These are phyloP conservation scores for Hericium erinaceus DNA, from an alignment of 768 basidiomycete species.

Conservation along the genomic window DNA sequence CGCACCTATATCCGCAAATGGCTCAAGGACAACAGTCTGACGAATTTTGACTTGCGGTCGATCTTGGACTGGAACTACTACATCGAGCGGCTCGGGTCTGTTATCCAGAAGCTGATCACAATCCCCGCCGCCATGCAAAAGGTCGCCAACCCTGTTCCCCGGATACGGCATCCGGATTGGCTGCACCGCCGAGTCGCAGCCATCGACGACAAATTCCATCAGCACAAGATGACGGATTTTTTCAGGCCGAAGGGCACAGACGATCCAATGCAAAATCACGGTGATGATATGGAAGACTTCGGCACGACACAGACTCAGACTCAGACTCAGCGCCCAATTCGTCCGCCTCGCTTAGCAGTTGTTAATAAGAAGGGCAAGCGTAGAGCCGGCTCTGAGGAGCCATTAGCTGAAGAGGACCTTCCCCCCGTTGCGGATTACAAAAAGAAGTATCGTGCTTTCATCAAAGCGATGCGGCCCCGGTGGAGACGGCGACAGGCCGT, in stretches of 20 bases:
- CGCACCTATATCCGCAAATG: conserved; percentile 87
- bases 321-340: conserved; percentile 15
- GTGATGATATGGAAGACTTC: conserved; percentile 53
- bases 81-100: conserved; percentile 93
- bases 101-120: conserved; percentile 97
- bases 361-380: conserved; percentile 39
- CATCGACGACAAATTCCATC: conserved; percentile 92
- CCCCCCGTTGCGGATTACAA: conserved; percentile 53
- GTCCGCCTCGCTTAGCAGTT: conserved; percentile 36
- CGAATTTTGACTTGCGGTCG: conserved; percentile 82
- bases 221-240: conserved; percentile 96
- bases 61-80: conserved; percentile 99
- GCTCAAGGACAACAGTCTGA: conserved; percentile 87
- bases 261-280: conserved; percentile 21
- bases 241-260: conserved; percentile 43
- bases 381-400: conserved; percentile 35
- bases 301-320: conserved; percentile 11
- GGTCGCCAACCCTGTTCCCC: conserved; percentile 90
- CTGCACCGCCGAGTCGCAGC: conserved; percentile 83
- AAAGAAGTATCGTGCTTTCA: conserved; percentile 64
- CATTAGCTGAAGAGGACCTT: conserved; percentile 17
- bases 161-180: conserved; percentile 97
- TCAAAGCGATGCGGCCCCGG: conserved; percentile 62
- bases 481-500: conserved; percentile 62
- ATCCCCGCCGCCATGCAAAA: conserved; percentile 99